A percentile compares a stretch with the other conserved stretches of the same genome.
Conservation (phyloP, 306 rosid genomes). For the Vigna nakashimae region DNA sequence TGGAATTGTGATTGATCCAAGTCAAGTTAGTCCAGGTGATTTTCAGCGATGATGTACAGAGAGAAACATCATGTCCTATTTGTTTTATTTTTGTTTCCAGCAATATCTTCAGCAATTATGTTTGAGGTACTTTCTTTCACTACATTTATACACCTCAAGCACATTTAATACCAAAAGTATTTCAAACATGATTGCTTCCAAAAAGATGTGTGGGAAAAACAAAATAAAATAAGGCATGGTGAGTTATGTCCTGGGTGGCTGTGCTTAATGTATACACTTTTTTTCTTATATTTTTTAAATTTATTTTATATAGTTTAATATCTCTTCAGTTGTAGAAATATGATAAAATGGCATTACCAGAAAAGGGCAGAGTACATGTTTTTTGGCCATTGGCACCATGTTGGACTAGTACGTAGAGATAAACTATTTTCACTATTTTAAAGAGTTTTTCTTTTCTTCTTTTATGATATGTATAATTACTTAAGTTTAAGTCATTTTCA, state of each 20-base stretch:
- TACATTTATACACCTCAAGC: not conserved
- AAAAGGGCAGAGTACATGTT: not conserved
- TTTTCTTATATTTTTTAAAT: not conserved
- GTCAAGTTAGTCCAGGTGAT: constrained; percentile 45
- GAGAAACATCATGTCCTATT: constrained; percentile 32
- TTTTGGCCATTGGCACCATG: not conserved
- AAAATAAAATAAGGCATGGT: not conserved
- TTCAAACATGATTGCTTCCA: not conserved
- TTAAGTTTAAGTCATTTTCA: not conserved
- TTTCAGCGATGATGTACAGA: constrained; percentile 40
- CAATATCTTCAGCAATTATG: not conserved
- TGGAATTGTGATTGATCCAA: constrained; percentile 69
- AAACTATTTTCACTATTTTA: not conserved
- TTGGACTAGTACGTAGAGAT: not conserved
- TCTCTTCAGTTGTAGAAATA: not conserved
- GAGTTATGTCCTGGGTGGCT: not conserved
- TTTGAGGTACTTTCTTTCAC: not conserved
- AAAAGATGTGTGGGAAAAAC: not conserved
- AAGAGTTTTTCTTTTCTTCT: not conserved
- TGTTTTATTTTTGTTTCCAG: not conserved
- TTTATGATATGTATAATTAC: not conserved
- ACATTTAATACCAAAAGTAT: not conserved
- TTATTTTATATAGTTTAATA: not conserved
- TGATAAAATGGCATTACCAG: not conserved
- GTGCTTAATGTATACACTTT: not conserved